Conservation (phyloP, 140 eudicot genomes). For the Eryngium alpinum region DNA sequence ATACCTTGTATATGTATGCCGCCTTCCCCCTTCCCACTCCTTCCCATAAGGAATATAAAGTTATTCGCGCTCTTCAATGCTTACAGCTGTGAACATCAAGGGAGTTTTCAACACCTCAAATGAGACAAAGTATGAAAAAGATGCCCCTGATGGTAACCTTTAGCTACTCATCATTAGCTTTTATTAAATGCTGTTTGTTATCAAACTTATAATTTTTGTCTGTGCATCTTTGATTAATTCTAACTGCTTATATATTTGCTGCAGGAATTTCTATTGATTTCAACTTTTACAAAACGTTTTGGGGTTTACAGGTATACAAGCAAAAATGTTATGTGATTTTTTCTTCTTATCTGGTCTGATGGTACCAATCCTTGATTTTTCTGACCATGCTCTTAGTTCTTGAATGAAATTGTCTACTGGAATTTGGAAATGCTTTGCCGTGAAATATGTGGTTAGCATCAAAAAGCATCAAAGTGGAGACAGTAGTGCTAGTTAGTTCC, state of each 20-base stretch:
- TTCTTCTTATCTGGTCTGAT: too few relatives aligned
- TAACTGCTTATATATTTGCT: conserved; percentile 11
- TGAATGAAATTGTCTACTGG: too few relatives aligned
- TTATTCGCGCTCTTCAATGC: conserved; percentile 1
- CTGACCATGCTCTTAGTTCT: too few relatives aligned
- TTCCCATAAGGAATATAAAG: not conserved
- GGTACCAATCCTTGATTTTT: too few relatives aligned
- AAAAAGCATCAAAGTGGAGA: too few relatives aligned
- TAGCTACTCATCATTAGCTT: conserved; percentile 6
- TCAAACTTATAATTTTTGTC: not conserved
- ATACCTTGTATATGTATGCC: not conserved
- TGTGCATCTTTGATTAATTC: not conserved
- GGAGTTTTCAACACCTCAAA: conserved; percentile 95
- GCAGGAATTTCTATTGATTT: conserved; percentile 90
- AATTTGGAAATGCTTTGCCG: too few relatives aligned
- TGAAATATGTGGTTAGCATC: too few relatives aligned
- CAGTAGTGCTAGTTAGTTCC: too few relatives aligned
- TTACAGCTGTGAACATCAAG: conserved; percentile 91
- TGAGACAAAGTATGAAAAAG: conserved; percentile 93
- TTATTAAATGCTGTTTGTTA: not conserved
- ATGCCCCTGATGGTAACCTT: conserved; percentile 75
- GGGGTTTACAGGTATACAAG: conserved; percentile 84
- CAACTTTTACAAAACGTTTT: conserved; percentile 93
- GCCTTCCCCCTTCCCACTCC: not conserved
- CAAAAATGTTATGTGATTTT: not conserved